Evolutionary conservation across 441 rosid genomes (phyloP).

Genomic region (Macaranga tanarius): DNA sequence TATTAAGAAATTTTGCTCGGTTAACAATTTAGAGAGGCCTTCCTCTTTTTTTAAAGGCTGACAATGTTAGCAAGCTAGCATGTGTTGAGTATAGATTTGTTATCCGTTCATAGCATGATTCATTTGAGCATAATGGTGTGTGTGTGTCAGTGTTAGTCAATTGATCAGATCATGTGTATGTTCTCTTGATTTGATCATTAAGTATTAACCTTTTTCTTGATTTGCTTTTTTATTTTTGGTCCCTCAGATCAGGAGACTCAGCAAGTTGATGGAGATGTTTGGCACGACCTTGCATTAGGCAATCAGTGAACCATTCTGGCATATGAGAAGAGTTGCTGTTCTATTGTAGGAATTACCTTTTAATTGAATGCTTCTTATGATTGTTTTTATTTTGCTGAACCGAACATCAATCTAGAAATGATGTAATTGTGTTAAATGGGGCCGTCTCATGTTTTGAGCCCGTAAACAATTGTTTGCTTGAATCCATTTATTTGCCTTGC

Average conservation of each 20-base stretch:
- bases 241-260: conserved; percentile 71
- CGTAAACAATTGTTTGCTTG: background rate
- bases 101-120: background rate
- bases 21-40: too few relatives aligned
- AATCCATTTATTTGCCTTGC: background rate
- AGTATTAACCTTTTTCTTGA: background rate
- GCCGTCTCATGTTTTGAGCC: background rate
- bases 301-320: conserved; percentile 38
- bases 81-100: background rate
- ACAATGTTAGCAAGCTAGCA: background rate
- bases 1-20: too few relatives aligned
- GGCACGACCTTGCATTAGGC: conserved; percentile 79
- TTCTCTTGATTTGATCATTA: background rate
- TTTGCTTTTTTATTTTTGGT: background rate
- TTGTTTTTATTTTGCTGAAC: background rate
- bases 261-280: conserved; percentile 54
- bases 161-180: background rate
- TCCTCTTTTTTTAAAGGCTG: background rate
- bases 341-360: background rate
- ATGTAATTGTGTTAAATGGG: background rate
- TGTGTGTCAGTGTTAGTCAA: too few relatives aligned
- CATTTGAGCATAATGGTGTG: background rate
- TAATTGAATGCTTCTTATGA: background rate
- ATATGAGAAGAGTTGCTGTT: conserved; percentile 2
- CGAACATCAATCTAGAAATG: background rate